A percentile compares a stretch with the other conserved stretches of the same genome.
Conservation (phyloP, 1,139 yeast species). For the Candida sp. region DNA sequence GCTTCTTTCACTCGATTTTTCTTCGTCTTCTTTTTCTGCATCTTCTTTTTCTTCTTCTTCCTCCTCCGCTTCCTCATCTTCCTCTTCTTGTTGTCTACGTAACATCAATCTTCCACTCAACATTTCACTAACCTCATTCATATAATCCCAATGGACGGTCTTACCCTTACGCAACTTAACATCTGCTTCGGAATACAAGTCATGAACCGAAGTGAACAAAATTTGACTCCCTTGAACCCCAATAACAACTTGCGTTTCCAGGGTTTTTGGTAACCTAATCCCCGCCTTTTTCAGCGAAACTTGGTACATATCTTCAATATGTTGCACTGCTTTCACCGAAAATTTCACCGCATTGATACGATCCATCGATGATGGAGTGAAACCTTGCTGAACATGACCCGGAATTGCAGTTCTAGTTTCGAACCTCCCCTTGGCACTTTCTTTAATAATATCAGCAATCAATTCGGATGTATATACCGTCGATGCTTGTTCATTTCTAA, state of each 20-base stretch:
- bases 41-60: background rate
- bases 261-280: slow-evolving; percentile 7
- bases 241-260: slow-evolving; percentile 54
- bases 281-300: slow-evolving; percentile 8
- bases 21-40: no score
- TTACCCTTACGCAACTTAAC: slow-evolving; percentile 61
- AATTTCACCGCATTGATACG: slow-evolving; percentile 69
- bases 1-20: no score
- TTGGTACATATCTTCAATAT: slow-evolving; percentile 49
- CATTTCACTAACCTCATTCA: slow-evolving; percentile 59
- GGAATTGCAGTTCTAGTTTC: slow-evolving; percentile 79
- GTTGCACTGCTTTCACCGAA: slow-evolving; percentile 67
- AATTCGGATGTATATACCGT: slow-evolving; percentile 64
- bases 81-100: slow-evolving; percentile 24
- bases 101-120: slow-evolving; percentile 63
- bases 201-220: slow-evolving; percentile 50
- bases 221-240: slow-evolving; percentile 68
- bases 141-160: slow-evolving; percentile 64
- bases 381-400: slow-evolving; percentile 85
- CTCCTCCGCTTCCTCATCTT: background rate
- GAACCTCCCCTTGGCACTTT: slow-evolving; percentile 61
- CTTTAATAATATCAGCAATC: slow-evolving; percentile 66
- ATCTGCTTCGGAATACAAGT: slow-evolving; percentile 61
- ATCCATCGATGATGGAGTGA: slow-evolving; percentile 75
- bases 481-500: slow-evolving; percentile 69